Evolutionary conservation across 148 eudicot species (phyloP), one percentile per base, ranked within the genome.

Genomic region (Rhododendron griersonianum): DNA sequence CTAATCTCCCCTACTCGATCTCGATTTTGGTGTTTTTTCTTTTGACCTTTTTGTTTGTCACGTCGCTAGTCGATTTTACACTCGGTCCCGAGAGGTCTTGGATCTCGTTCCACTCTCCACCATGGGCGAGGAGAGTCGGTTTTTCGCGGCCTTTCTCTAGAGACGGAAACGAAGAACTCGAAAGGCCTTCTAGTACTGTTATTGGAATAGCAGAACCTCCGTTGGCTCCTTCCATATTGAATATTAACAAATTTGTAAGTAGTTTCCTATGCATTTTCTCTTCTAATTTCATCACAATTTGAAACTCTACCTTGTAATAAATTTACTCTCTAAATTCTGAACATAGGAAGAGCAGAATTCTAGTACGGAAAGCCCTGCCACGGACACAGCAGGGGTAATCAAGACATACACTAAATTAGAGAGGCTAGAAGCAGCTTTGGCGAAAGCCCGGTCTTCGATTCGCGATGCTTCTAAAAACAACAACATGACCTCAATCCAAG

Each of bases 361-460:
- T 28, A 13, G 39, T 37, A 41, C 83, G 6, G 4, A 33, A 61
- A 78, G 39, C 69, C 39, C 79, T n/a, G 35, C 63, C 81, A 50
- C 5, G 53, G 79, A 23, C 5, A 48, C 21, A 0, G 51, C 9
- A 18, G 37, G 53, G 19, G 45, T 23, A 59, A 61, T 33, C 2
- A 87, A 84, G 81, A 80, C 11, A 39, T 41, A 74, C 41, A 81
- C 85, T 8, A 81, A 48, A 78, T 69, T 83, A 73, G 80, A 82
- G 77, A 87, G 83, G 84, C 35, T 80, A 59, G 86, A 87, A 85
- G 85, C 89, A 33, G 59, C 51, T 30, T 80, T 91, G 63, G 91
- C 90, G 21, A 82, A 87, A 86, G 90, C 88, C 69, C 81, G 92
- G 81, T 75, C 85, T 11, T 18, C 37, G 47, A 91, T 89, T 25